Percentiles rank a stretch among this genome's conserved stretches.
These are phyloP conservation scores for Carallia brachiata DNA, from an alignment of 345 rosid genomes.

Conservation along the genomic window DNA sequence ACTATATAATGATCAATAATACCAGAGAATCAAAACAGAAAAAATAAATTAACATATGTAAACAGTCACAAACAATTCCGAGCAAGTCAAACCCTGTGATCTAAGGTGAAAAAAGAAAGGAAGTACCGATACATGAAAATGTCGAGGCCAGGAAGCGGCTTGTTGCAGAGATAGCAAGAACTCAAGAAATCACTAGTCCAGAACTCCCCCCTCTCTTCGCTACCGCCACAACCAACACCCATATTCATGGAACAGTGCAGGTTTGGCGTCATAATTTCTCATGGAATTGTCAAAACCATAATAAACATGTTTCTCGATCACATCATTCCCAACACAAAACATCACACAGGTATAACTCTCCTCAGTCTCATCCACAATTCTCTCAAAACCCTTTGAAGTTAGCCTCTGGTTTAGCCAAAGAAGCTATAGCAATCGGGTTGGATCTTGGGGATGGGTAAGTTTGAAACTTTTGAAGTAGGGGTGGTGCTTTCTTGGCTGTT, in stretches of 20 bases:
- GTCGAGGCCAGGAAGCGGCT: slow-evolving; percentile 1
- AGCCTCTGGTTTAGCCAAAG: slow-evolving; percentile 12
- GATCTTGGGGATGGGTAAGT: slow-evolving; percentile 22
- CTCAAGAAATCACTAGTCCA: not conserved
- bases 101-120: not conserved
- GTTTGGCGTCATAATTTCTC: not conserved
- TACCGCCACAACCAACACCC: too few relatives aligned
- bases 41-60: too few relatives aligned
- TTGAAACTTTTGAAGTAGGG: not conserved
- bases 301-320: too few relatives aligned
- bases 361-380: slow-evolving; percentile 15
- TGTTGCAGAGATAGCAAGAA: slow-evolving; percentile 10
- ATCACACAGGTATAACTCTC: slow-evolving; percentile 27
- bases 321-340: slow-evolving; percentile 12
- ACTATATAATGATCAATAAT: too few relatives aligned
- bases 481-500: not conserved
- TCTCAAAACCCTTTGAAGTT: slow-evolving; percentile 15
- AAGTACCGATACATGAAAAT: slow-evolving; percentile 6
- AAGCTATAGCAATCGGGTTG: slow-evolving; percentile 18
- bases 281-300: too few relatives aligned
- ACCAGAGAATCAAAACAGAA: too few relatives aligned
- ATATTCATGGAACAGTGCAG: slow-evolving; percentile 9
- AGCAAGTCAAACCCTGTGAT: too few relatives aligned
- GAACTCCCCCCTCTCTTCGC: not conserved
- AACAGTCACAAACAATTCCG: too few relatives aligned